Evolutionary conservation across 805 yeast species (phyloP).

Genomic region (Candida verbasci): DNA sequence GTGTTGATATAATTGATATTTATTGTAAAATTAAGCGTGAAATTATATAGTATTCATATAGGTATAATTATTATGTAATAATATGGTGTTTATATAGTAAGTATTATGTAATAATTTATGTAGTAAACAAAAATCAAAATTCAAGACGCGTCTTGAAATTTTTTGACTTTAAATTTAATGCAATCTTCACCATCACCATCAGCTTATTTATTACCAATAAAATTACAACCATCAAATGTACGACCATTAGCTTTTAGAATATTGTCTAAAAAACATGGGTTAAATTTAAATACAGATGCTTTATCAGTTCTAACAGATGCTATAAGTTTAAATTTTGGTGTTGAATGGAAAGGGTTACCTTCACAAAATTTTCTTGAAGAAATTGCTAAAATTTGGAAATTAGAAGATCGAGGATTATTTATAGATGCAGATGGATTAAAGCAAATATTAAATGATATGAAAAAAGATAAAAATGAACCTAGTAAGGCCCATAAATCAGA

Average conservation of each 20-base stretch:
- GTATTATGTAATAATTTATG: no score
- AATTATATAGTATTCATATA: conserved; percentile 1
- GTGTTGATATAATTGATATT: conserved; percentile 6
- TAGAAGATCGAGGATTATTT: conserved; percentile 82
- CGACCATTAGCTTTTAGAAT: conserved; percentile 91
- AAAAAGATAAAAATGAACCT: conserved; percentile 11
- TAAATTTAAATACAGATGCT: conserved; percentile 85
- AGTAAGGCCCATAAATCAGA: conserved; percentile 19
- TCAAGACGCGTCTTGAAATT: background rate
- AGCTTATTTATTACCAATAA: conserved; percentile 81
- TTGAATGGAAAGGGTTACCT: conserved; percentile 73
- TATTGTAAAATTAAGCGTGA: conserved; percentile 5
- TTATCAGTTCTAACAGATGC: conserved; percentile 66
- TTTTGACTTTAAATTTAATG: no score
- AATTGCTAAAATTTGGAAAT: conserved; percentile 80
- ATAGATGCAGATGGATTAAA: conserved; percentile 70
- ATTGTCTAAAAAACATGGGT: conserved; percentile 86
- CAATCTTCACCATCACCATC: conserved; percentile 10
- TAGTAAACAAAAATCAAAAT: no score
- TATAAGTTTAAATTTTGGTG: conserved; percentile 74
- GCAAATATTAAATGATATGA: conserved; percentile 58
- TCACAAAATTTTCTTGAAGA: conserved; percentile 68
- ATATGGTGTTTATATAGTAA: no score
- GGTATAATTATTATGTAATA: no score
- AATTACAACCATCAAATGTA: conserved; percentile 72